phyloP scores from a whole-genome alignment of 305 asterid genomes.

The Coffea humblotiana region DNA sequence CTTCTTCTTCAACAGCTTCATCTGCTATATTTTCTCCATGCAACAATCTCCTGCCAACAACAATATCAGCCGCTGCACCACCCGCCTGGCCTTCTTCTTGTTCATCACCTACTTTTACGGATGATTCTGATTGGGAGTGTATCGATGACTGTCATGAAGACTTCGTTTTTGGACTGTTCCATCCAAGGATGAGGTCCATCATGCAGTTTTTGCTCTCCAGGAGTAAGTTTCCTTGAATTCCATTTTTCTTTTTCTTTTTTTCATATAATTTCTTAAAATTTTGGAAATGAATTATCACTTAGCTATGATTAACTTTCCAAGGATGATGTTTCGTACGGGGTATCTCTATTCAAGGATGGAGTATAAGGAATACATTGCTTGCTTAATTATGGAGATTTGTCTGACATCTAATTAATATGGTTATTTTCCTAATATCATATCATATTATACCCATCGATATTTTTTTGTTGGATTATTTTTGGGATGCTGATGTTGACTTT shows the following conservation, averaged over 20 bases:
- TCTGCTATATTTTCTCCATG: slow-evolving; percentile 29
- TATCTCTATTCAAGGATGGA: not conserved
- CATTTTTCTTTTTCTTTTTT: not conserved
- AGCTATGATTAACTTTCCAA: not conserved
- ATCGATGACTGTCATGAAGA: slow-evolving; percentile 42
- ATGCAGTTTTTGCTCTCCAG: slow-evolving; percentile 70
- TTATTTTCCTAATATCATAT: not conserved
- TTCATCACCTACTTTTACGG: slow-evolving; percentile 29
- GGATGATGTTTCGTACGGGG: not conserved
- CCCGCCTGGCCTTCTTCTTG: slow-evolving; percentile 29
- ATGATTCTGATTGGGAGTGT: slow-evolving; percentile 63
- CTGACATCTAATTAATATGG: not conserved
- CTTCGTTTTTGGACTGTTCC: slow-evolving; percentile 60
- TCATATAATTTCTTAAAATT: not conserved
- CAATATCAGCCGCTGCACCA: slow-evolving; percentile 28
- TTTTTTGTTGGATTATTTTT: not conserved
- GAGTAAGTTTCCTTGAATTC: slow-evolving; percentile 35
- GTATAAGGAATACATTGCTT: not conserved
- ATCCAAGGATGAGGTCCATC: slow-evolving; percentile 55
- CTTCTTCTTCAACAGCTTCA: slow-evolving; percentile 28
- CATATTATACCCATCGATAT: not conserved
- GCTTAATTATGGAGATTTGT: not conserved
- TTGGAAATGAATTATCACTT: too few relatives aligned
- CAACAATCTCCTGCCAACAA: slow-evolving; percentile 22
- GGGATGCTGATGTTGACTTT: not conserved